A percentile compares a stretch with the other conserved stretches of the same genome.
phyloP scores from a whole-genome alignment of 305 asterid genomes.

The Caryopteris hybrid region DNA sequence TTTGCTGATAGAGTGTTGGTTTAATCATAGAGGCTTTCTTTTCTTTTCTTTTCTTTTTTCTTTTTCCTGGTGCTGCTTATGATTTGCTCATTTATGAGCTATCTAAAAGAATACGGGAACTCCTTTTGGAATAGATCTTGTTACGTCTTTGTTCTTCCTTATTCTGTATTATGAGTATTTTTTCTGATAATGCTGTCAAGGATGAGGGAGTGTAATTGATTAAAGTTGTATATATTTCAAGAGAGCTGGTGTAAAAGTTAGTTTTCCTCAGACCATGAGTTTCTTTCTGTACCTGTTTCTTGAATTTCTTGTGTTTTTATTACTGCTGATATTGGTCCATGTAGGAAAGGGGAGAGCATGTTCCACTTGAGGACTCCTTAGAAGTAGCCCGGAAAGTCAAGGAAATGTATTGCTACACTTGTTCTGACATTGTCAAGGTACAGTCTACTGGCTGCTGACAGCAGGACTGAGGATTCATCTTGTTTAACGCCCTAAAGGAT shows the following conservation, averaged over 20 bases:
- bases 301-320: background rate
- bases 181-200: background rate
- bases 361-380: conserved; percentile 93
- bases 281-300: background rate
- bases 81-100: background rate
- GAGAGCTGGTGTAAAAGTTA: background rate
- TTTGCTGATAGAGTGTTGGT: background rate
- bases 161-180: background rate
- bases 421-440: conserved; percentile 98
- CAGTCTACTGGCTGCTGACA: background rate
- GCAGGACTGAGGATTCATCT: background rate
- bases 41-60: background rate
- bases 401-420: conserved; percentile 92
- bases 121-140: background rate
- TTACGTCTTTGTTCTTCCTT: conserved; percentile 2
- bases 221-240: background rate
- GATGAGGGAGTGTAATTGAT: background rate
- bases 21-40: background rate
- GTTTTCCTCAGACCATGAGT: conserved; percentile 5
- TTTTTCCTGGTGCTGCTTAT: background rate
- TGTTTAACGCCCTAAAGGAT: background rate
- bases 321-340: conserved; percentile 21
- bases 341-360: conserved; percentile 94
- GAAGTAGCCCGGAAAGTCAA: conserved; percentile 93
- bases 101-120: conserved; percentile 2